Base-by-base conservation (phyloP, 345 rosid genomes). In the Raphanus raphanistrum region DNA sequence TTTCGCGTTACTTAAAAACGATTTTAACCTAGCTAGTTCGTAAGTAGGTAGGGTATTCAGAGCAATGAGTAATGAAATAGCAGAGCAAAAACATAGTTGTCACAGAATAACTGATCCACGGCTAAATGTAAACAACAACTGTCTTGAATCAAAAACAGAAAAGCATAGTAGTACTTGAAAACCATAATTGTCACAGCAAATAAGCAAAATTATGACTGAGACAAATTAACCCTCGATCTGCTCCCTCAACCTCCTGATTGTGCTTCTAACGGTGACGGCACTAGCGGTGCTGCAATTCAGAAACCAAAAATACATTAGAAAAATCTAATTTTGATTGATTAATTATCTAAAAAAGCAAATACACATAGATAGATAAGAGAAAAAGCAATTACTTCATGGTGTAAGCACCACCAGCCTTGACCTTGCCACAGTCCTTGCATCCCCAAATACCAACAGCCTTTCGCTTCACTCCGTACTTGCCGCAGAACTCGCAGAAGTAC, bases 391-490 rank as follows among this genome's bases (percentile, higher is more conserved):
- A 35, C 41, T 94, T 94, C 89, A 94, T 77, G 16, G 98, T 94
- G 85, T 94, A 94, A 25, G 98, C 97, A 48, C 98, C 98, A 29
- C 98, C 97, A 0, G 97, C 97, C 81, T 90, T 94, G 62, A 94
- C 93, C 84, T 92, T 92, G 32, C 98, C 98, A 25, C 98, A 94
- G 59, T 92, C 98, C 80, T 92, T 94, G 92, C 98, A 94, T 9
- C 94, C 90, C 98, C 98, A 94, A 5, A 94, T 89, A 11, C 98
- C 98, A 3, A 92, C 98, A 59, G 91, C 98, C 82, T 92, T 90
- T 65, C 98, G 89, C 87, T 94, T 92, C 64, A 94, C 98, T 0
- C 97, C 98, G 57, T 84, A 92, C 95, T 90, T 90, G 25, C 96
- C 96, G 0, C 96, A 90, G 76, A 90, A 90, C 81, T 90, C 96